Evolutionary conservation across 2,329 filamentous ascomycete species (phyloP), one percentile per base, ranked within the genome.

Genomic region (Drechslerella coelobrocha): DNA sequence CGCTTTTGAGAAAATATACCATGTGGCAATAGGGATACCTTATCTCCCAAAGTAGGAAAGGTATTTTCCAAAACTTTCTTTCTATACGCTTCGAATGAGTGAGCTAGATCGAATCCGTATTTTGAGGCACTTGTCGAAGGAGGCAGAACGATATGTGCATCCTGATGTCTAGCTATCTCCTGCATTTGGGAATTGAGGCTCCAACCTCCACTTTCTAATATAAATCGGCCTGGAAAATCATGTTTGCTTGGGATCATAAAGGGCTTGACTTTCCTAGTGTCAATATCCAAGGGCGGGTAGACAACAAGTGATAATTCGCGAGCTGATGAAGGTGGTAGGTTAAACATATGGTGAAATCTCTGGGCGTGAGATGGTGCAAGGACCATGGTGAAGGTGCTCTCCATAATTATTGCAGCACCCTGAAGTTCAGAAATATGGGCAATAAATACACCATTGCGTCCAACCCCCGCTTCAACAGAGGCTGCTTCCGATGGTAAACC

Each of bases 311-410:
- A 62, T n/a, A 75, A 60, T 31, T 68, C 21, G 19, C 61, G 68
- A 31, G 73, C 59, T 10, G 45, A 39, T 27, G 73, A 57, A 50
- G 72, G 55, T 9, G 66, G 69, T 26, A 65, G 54, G 52, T 73
- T 68, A 43, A 75, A 75, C 17, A 74, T 47, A 24, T 47, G 47
- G 23, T 68, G 65, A 10, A 75, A 65, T 24, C 65, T 72, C 10
- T 74, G 72, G 21, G 68, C 73, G 23, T 71, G 65, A 3, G 74
- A 72, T 43, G 72, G 74, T 34, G 75, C 75, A 29, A 75, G 34
- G 9, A 74, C 57, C 29, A 75, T 61, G 29, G 73, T 74, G 24
- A 75, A 62, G 9, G 26, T 54, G 37, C n/a, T 54, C 6, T 12
- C 26, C n/a, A 54, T 54, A 41, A 23, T 27, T 47, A 26, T 14